Conservation (phyloP, 116 monocot genomes). For the Cymodocea nodosa region DNA sequence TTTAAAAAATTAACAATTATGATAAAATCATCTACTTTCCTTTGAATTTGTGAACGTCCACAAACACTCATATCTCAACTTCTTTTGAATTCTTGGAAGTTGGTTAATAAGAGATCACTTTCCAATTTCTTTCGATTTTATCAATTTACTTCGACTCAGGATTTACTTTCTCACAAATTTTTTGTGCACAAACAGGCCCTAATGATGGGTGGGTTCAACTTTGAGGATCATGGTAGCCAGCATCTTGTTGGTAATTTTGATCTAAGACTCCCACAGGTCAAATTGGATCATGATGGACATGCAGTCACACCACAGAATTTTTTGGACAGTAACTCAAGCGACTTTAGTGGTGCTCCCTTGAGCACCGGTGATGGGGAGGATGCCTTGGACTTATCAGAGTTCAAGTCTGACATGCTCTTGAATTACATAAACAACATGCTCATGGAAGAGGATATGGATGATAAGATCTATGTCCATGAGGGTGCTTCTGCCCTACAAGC, state of each 20-base stretch:
- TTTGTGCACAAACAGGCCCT: no score
- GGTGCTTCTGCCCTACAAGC: slow-evolving; percentile 36
- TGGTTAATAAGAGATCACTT: no score
- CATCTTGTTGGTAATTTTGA: background rate
- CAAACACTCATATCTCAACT: no score
- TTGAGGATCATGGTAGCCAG: slow-evolving; percentile 8
- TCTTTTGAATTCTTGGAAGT: no score
- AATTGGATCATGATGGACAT: background rate
- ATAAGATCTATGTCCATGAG: slow-evolving; percentile 34
- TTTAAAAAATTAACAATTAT: no score
- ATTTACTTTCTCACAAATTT: no score
- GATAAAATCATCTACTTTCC: no score
- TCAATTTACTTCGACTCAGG: no score
- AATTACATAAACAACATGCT: slow-evolving; percentile 63
- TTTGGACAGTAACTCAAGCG: background rate
- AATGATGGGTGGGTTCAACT: slow-evolving; percentile 6
- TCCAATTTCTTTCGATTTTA: no score
- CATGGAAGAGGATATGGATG: slow-evolving; percentile 83
- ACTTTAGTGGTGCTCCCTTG: background rate
- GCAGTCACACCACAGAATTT: background rate
- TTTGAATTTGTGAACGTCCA: no score
- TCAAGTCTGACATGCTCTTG: slow-evolving; percentile 50
- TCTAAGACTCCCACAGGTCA: background rate
- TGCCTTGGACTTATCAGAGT: slow-evolving; percentile 28
- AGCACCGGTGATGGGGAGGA: slow-evolving; percentile 10